phyloP scores from a whole-genome alignment of 2,329 filamentous ascomycete species.

The Calonectria crousiana region DNA sequence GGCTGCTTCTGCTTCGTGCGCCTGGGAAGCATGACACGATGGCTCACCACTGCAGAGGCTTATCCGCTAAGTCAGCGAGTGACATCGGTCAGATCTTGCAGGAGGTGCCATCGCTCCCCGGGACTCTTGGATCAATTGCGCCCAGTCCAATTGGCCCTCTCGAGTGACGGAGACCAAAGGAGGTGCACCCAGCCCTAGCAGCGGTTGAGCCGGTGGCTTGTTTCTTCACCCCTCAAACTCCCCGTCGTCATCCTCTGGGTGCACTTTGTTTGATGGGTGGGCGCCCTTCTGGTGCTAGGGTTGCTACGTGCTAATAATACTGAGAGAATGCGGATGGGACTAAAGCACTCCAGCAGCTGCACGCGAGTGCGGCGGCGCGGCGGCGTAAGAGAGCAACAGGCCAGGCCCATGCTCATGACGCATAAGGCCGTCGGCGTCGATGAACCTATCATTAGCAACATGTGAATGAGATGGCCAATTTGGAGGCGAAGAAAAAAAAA shows the following conservation, averaged over 20 bases:
- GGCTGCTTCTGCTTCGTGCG: conserved; percentile 1
- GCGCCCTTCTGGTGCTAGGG: conserved; percentile 1
- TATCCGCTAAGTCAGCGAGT: conserved; percentile 8
- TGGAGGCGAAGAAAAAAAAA: conserved; percentile 24
- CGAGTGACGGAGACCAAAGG: conserved; percentile 21
- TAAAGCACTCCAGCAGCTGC: conserved; percentile 28
- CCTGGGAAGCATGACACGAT: not conserved
- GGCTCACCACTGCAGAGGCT: not conserved
- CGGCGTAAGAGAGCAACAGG: conserved; percentile 23
- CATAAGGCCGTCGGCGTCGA: conserved; percentile 36
- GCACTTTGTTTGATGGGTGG: not conserved
- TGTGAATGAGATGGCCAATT: conserved; percentile 41
- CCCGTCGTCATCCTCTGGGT: not conserved
- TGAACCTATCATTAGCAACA: conserved; percentile 47
- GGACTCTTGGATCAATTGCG: conserved; percentile 1
- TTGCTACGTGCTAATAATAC: conserved; percentile 4
- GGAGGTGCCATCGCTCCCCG: conserved; percentile 3
- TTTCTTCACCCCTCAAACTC: conserved; percentile 30
- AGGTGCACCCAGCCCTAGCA: conserved; percentile 6
- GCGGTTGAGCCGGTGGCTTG: conserved; percentile 27
- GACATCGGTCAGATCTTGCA: conserved; percentile 20
- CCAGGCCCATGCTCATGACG: conserved; percentile 27
- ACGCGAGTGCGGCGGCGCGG: conserved; percentile 24
- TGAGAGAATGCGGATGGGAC: conserved; percentile 12
- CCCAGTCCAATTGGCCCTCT: conserved; percentile 31